Base-by-base conservation (phyloP, 1,139 yeast species). In the Williopsis jadinii region DNA sequence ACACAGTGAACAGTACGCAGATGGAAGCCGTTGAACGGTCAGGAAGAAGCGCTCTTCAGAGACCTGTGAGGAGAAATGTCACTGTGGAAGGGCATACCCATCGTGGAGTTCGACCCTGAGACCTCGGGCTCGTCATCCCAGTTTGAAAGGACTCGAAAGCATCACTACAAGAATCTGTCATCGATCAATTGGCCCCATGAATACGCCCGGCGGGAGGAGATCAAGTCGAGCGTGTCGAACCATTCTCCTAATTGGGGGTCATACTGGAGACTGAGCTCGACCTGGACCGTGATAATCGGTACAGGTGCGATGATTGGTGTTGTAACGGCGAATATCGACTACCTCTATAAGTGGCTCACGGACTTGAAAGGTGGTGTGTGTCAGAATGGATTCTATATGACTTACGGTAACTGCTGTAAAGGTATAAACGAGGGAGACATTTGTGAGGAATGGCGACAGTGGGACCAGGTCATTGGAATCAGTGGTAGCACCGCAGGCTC, bases 261-360 rank as follows among this genome's bases (percentile, higher is more conserved):
- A 2, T 30, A 35, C 15, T 30, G 44, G 13, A 46, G 49, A 13
- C 44, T 47, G 10, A 39, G 48, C 37, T 45, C 53, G n/a, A 71
- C 73, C 49, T 84, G 94, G 94, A 42, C 73, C 3, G 72, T 78
- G 0, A 60, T 85, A n/a, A 61, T 80, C 0, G 50, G 68, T 1
- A 70, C 79, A 40, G 77, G 92, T 3, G 52, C 82, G 2, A 32
- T 67, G 1, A 70, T 79, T 30, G 94, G 95, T 0, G 62, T 77
- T 28, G 54, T 75, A 5, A 77, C 90, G 1, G 72, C 84, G 0
- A 53, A 68, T 12, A 69, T 84, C 29, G 88, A 84, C 53, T 71
- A 81, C 47, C 59, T 71, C 0, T 68, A 86, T 0, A 77, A 73
- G 27, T 77, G 81, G 77, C 66, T 84, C 37, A 75, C 78, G 38